Percentiles rank a stretch among this genome's conserved stretches.
phyloP scores from a whole-genome alignment of 2,329 filamentous ascomycete genomes.

The Chaetomium olivaceum region DNA sequence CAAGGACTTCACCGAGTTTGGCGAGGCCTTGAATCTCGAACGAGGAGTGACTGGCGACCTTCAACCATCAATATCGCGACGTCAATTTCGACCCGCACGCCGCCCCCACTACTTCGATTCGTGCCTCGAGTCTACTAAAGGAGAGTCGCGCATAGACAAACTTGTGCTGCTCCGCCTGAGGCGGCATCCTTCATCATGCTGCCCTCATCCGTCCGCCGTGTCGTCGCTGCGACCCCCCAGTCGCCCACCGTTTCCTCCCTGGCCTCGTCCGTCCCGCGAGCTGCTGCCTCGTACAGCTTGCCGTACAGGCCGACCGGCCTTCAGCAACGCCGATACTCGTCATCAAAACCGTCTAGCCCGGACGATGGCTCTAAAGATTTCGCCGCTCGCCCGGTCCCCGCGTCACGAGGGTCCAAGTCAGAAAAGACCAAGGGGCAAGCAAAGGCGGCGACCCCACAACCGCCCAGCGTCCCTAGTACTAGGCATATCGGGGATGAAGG shows the following conservation, averaged over 20 bases:
- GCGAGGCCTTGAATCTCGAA: slow-evolving; percentile 14
- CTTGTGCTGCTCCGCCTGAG: slow-evolving; percentile 18
- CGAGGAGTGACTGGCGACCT: slow-evolving; percentile 16
- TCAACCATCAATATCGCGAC: slow-evolving; percentile 3
- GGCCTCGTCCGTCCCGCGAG: slow-evolving; percentile 44
- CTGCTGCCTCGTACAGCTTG: slow-evolving; percentile 39
- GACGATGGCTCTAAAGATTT: slow-evolving; percentile 56
- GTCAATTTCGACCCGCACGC: slow-evolving; percentile 13
- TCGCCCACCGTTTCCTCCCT: slow-evolving; percentile 48
- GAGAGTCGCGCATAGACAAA: neutral
- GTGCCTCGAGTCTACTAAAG: neutral
- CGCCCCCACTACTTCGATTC: slow-evolving; percentile 1
- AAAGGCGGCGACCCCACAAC: slow-evolving; percentile 55
- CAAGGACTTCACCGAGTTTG: slow-evolving; percentile 27
- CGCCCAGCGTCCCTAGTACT: slow-evolving; percentile 75
- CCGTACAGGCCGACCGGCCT: slow-evolving; percentile 41
- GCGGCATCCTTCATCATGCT: slow-evolving; percentile 46
- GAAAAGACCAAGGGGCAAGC: slow-evolving; percentile 62
- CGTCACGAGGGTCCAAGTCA: slow-evolving; percentile 48
- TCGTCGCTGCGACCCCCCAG: slow-evolving; percentile 50
- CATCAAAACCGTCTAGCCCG: slow-evolving; percentile 63
- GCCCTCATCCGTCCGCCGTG: slow-evolving; percentile 58
- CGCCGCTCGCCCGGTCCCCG: slow-evolving; percentile 52
- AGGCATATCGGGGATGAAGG: slow-evolving; percentile 69
- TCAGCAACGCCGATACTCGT: slow-evolving; percentile 59